Evolutionary conservation across 2,329 filamentous ascomycete genomes (phyloP).

Genomic region (Diplodia mutila): DNA sequence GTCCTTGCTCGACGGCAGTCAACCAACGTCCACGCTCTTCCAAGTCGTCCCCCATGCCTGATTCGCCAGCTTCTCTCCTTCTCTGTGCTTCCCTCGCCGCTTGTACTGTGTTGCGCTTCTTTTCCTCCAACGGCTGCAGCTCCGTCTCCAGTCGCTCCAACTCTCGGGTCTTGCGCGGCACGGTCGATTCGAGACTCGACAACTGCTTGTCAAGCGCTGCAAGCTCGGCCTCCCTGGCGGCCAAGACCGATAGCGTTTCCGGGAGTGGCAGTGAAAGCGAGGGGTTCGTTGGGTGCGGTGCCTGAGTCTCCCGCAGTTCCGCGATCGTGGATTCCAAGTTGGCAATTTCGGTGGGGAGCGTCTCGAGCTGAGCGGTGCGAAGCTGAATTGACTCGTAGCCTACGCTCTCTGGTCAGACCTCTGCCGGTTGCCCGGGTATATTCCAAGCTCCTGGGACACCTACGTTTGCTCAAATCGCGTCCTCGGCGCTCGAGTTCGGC

Average conservation of each 20-base stretch:
- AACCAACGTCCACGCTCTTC: constrained; percentile 78
- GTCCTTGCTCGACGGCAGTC: constrained; percentile 65
- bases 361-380: constrained; percentile 55
- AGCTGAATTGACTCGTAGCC: constrained; percentile 60
- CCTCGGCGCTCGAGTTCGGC: constrained; percentile 68
- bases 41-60: constrained; percentile 71
- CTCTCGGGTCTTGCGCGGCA: constrained; percentile 69
- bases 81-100: constrained; percentile 73
- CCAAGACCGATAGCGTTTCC: constrained; percentile 47
- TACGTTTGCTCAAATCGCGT: constrained; percentile 59
- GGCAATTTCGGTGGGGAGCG: constrained; percentile 57
- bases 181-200: constrained; percentile 59
- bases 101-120: constrained; percentile 65
- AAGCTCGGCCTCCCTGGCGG: constrained; percentile 46
- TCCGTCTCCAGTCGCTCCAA: constrained; percentile 69
- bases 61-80: constrained; percentile 66
- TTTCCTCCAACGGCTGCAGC: constrained; percentile 68
- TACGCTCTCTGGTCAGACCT: constrained; percentile 29
- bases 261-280: constrained; percentile 49
- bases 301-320: constrained; percentile 46
- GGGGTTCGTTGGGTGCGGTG: constrained; percentile 43
- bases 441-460: constrained; percentile 32
- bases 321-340: constrained; percentile 56
- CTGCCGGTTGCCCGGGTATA: too few species aligned
- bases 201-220: constrained; percentile 49